Conservation (phyloP, 805 yeast species). For the Starmerella roubikii region DNA sequence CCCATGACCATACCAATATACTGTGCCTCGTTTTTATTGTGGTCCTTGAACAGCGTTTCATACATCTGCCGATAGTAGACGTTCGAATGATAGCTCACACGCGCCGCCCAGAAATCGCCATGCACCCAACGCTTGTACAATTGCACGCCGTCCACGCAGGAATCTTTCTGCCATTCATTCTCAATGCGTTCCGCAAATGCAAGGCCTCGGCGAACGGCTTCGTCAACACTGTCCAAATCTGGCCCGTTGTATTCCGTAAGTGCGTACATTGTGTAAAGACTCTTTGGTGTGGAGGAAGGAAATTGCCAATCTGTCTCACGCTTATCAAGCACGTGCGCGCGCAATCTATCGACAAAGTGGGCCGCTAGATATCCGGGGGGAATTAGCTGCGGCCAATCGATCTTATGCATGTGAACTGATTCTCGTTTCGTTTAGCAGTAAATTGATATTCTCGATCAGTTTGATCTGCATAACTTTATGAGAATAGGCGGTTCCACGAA, state of each 20-base stretch:
- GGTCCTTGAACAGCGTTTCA: slow-evolving; percentile 25
- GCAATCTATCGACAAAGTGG: no score
- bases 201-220: slow-evolving; percentile 16
- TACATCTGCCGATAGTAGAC: slow-evolving; percentile 22
- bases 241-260: slow-evolving; percentile 15
- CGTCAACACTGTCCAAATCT: slow-evolving; percentile 18
- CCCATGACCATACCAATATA: slow-evolving; percentile 27
- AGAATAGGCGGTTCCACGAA: no score
- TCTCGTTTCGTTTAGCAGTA: no score
- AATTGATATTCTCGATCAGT: no score
- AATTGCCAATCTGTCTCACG: no score
- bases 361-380: no score
- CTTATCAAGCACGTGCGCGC: no score
- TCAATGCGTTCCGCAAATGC: slow-evolving; percentile 14
- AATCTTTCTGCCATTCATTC: slow-evolving; percentile 19
- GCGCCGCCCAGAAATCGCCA: slow-evolving; percentile 29
- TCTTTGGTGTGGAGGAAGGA: no score
- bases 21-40: slow-evolving; percentile 29
- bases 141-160: slow-evolving; percentile 12
- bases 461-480: no score
- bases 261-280: no score
- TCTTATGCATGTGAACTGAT: no score
- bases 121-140: slow-evolving; percentile 20
- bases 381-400: no score
- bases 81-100: slow-evolving; percentile 25